Conservation (phyloP, 2,329 filamentous ascomycete genomes). For the Aspergillus uvarum region DNA sequence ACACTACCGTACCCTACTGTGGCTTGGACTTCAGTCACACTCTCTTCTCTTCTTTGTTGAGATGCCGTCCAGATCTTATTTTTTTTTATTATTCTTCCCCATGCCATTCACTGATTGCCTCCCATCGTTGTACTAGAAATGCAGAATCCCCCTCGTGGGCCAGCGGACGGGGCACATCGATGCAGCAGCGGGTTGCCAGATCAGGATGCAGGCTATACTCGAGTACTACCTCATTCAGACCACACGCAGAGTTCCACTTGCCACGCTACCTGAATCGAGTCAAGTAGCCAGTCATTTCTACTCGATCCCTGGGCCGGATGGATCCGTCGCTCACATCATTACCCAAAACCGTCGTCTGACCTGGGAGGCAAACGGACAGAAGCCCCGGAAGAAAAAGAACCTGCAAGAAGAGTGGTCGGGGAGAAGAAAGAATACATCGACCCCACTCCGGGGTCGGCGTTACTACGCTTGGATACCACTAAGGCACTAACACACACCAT, state of each 20-base stretch:
- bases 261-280: conserved; percentile 9
- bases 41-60: neutral
- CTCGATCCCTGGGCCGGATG: neutral
- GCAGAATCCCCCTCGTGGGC: neutral
- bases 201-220: conserved; percentile 6
- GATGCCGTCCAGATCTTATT: neutral
- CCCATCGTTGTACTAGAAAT: neutral
- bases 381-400: neutral
- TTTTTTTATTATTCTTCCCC: conserved; percentile 2
- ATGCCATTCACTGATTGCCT: neutral
- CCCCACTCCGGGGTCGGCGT: conserved; percentile 13
- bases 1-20: neutral
- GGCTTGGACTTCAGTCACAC: neutral
- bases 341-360: conserved; percentile 3
- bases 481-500: neutral
- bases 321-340: conserved; percentile 6
- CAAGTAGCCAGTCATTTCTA: conserved; percentile 1
- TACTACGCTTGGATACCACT: neutral
- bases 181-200: conserved; percentile 9
- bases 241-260: conserved; percentile 9
- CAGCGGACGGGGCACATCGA: neutral
- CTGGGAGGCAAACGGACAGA: neutral
- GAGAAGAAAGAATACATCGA: conserved; percentile 1
- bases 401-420: conserved; percentile 1
- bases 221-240: conserved; percentile 2